phyloP scores from a whole-genome alignment of 148 eudicot genomes.

The Mesembryanthemum crystallinum region DNA sequence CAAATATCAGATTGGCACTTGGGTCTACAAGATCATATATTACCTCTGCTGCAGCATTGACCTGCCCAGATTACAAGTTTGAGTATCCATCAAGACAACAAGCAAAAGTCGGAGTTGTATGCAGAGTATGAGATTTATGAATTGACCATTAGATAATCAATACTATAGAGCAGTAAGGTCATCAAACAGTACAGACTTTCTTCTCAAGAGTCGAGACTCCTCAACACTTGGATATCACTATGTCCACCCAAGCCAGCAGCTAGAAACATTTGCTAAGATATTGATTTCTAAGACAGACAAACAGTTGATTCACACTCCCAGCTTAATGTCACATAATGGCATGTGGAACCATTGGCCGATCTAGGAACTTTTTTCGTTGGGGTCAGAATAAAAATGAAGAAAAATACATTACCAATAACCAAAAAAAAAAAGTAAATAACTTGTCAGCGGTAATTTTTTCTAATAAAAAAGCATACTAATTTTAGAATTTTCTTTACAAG shows the following conservation, averaged over 20 bases:
- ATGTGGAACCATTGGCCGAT: too few species aligned
- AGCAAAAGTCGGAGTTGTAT: background rate
- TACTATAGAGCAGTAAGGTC: background rate
- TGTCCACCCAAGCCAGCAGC: background rate
- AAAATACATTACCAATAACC: too few species aligned
- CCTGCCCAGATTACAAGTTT: conserved; percentile 42
- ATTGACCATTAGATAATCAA: background rate
- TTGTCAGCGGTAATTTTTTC: too few species aligned
- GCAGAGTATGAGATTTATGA: background rate
- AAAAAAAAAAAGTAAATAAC: too few species aligned
- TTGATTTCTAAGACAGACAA: too few species aligned
- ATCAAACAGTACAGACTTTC: background rate
- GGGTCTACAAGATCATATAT: conserved; percentile 99
- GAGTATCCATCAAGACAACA: background rate
- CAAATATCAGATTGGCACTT: conserved; percentile 91
- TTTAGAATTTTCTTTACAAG: too few species aligned
- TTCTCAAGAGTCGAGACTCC: background rate
- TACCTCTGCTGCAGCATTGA: conserved; percentile 98
- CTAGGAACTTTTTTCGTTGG: too few species aligned
- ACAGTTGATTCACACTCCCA: too few species aligned
- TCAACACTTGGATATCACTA: background rate
- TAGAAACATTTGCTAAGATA: background rate
- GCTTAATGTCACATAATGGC: too few species aligned
- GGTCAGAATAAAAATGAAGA: too few species aligned
- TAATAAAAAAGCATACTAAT: too few species aligned